These are phyloP conservation scores for Globisporangium canariense DNA, from an alignment of 352 stramenopile species.

Conservation along the genomic window DNA sequence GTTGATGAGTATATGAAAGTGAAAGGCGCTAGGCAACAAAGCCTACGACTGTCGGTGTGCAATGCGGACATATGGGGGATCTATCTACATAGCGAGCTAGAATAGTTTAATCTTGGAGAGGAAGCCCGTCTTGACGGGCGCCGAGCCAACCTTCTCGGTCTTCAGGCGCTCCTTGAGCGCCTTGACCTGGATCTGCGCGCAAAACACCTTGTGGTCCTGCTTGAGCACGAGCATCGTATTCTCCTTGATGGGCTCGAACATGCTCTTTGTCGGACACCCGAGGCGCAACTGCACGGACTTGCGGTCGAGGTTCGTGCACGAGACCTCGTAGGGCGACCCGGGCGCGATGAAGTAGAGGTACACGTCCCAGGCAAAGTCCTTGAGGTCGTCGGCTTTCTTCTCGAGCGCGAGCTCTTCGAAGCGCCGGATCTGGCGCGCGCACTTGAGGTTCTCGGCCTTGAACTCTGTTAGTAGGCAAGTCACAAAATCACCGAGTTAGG, in stretches of 20 bases:
- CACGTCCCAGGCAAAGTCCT: slow-evolving; percentile 76
- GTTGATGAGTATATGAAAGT: too few species aligned
- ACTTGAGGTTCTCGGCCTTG: slow-evolving; percentile 85
- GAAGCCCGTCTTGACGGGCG: slow-evolving; percentile 50
- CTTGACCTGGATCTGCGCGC: slow-evolving; percentile 64
- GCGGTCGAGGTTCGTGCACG: slow-evolving; percentile 77
- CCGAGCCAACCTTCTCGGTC: slow-evolving; percentile 40
- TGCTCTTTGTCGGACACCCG: slow-evolving; percentile 70
- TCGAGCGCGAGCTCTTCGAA: slow-evolving; percentile 75
- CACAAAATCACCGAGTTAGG: not conserved
- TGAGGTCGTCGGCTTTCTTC: slow-evolving; percentile 70
- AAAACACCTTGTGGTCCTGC: slow-evolving; percentile 82
- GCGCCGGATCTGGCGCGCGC: slow-evolving; percentile 68
- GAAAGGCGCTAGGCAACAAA: too few species aligned
- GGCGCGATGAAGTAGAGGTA: slow-evolving; percentile 85
- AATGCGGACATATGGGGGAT: too few species aligned
- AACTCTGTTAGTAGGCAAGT: slow-evolving; percentile 43
- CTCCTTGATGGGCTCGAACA: slow-evolving; percentile 86
- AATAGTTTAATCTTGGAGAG: slow-evolving; percentile 76
- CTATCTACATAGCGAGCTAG: slow-evolving; percentile 16
- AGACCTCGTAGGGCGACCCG: slow-evolving; percentile 72
- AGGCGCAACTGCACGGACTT: slow-evolving; percentile 82
- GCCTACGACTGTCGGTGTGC: too few species aligned
- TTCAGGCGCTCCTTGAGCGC: slow-evolving; percentile 73
- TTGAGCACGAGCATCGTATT: slow-evolving; percentile 84